Conservation (phyloP, 805 yeast species). For the Barnettozyma populi region DNA sequence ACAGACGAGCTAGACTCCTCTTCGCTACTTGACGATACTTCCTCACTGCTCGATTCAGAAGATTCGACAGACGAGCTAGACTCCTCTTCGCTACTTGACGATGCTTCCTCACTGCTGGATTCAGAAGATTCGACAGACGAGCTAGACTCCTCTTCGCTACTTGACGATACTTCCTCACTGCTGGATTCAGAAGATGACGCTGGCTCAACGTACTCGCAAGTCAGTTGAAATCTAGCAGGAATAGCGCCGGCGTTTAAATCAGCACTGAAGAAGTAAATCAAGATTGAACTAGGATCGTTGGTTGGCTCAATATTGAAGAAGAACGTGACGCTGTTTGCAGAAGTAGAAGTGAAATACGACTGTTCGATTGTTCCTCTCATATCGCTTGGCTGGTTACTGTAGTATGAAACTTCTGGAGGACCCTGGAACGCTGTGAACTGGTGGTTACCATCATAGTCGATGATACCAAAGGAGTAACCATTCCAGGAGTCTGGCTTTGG, state of each 20-base stretch:
- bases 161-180: too few species aligned
- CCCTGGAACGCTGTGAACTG: neutral
- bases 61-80: too few species aligned
- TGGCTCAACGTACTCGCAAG: neutral
- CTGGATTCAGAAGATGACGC: neutral
- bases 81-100: too few species aligned
- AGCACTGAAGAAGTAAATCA: neutral
- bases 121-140: too few species aligned
- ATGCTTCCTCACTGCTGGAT: too few species aligned
- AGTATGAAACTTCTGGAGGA: neutral
- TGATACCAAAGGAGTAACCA: neutral
- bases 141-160: too few species aligned
- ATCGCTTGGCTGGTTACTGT: neutral
- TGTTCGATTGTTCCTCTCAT: neutral
- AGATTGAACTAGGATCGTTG: neutral
- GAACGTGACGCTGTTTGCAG: neutral
- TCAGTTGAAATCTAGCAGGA: neutral
- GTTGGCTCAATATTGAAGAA: neutral
- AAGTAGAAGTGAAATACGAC: neutral
- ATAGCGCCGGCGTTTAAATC: neutral
- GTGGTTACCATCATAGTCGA: neutral
- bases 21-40: too few species aligned
- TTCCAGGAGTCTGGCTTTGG: neutral
- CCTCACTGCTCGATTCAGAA: too few species aligned
- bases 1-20: neutral